Evolutionary conservation across 306 rosid genomes (phyloP), one percentile per base, ranked within the genome.

Genomic region (Quercus mongolica): DNA sequence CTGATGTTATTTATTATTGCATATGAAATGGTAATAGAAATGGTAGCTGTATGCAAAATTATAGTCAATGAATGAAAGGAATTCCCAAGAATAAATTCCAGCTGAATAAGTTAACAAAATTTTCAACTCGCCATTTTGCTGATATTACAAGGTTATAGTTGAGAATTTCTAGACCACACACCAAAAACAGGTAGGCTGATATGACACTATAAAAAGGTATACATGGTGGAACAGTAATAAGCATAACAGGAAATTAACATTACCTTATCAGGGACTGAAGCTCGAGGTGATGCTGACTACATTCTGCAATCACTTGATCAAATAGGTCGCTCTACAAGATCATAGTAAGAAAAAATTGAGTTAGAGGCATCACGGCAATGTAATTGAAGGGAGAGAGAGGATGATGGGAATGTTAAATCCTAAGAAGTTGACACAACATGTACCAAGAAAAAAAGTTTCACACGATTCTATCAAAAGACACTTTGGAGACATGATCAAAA

Each of bases 201-300:
- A 20, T 58, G 31, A 10, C 2, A 64, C 19, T 15, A 12, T 49
- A 49, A 13, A 12, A 13, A 49, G 15, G 54, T 49, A 49, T 49
- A 49, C 54, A 49, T 10, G 54, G 17, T 49, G 54, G 15, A 49
- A 49, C 6, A 38, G 46, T 10, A 14, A 20, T 2, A 71, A 71
- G 35, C 20, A 49, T 33, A 25, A 25, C 51, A 49, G 35, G 69
- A 77, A 31, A 68, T 57, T 31, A 46, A 23, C 46, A 31, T 56
- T 77, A 86, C 92, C 90, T 88, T 71, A 86, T 79, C 80, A 84
- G 75, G 51, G 87, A 73, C 61, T 84, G 88, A 72, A 88, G 85
- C 80, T 88, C 88, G 14, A 80, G 69, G 72, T 84, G 86, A 80
- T 88, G 92, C 51, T 86, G 92, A 55, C 75, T 74, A 79, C 92